Conservation (phyloP, 805 yeast genomes). For the Yamadazyma akitaensis region DNA sequence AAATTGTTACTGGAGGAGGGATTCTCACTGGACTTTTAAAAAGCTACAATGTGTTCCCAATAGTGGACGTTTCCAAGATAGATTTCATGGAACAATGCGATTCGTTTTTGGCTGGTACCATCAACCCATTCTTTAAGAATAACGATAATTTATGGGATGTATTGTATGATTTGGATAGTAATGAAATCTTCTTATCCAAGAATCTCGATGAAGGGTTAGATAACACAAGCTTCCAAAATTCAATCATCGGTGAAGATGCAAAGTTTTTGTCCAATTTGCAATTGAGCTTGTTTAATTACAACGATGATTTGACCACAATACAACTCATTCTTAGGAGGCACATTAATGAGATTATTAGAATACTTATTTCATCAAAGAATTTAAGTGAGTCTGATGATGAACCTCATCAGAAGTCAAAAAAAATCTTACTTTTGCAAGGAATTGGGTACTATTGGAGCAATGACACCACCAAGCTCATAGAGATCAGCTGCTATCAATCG, state of each 20-base stretch:
- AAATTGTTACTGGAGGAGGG: slow-evolving; percentile 43
- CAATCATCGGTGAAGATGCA: slow-evolving; percentile 45
- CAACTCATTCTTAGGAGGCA: slow-evolving; percentile 43
- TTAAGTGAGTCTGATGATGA: slow-evolving; percentile 18
- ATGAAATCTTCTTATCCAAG: slow-evolving; percentile 29
- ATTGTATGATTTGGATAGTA: slow-evolving; percentile 56
- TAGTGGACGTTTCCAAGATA: slow-evolving; percentile 58
- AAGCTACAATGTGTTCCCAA: slow-evolving; percentile 49
- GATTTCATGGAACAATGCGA: slow-evolving; percentile 43
- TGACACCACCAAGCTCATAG: slow-evolving; percentile 38
- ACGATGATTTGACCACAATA: slow-evolving; percentile 45
- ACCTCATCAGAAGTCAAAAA: background rate
- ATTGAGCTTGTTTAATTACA: slow-evolving; percentile 40
- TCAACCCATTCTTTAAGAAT: slow-evolving; percentile 60
- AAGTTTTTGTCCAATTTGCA: slow-evolving; percentile 41
- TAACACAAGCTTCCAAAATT: slow-evolving; percentile 21
- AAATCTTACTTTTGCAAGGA: slow-evolving; percentile 34
- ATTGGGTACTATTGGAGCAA: slow-evolving; percentile 43
- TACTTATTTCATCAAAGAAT: slow-evolving; percentile 36
- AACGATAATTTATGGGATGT: slow-evolving; percentile 57
- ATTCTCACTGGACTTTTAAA: slow-evolving; percentile 39
- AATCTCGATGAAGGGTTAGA: slow-evolving; percentile 8
- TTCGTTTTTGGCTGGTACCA: slow-evolving; percentile 60
- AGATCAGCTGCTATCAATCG: slow-evolving; percentile 40
- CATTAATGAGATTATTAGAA: slow-evolving; percentile 40